Evolutionary conservation across 805 yeast species (phyloP).

Genomic region (Candida boidinii): DNA sequence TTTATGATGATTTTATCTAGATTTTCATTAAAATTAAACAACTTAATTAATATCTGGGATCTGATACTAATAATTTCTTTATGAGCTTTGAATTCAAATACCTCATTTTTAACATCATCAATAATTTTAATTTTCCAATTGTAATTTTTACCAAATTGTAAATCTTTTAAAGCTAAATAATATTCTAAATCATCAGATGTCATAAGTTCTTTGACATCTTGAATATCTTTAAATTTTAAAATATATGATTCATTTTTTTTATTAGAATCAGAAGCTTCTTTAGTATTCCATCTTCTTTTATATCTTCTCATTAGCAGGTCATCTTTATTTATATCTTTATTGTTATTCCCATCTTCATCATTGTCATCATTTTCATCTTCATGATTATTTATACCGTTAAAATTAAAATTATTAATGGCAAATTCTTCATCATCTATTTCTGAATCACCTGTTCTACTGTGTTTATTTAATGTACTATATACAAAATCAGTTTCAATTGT

Average conservation of each 20-base stretch:
- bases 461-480: slow-evolving; percentile 4
- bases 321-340: neutral
- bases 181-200: slow-evolving; percentile 22
- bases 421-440: slow-evolving; percentile 3
- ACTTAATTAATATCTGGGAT: slow-evolving; percentile 3
- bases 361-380: slow-evolving; percentile 2
- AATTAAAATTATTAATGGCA: neutral
- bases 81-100: slow-evolving; percentile 9
- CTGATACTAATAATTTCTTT: slow-evolving; percentile 8
- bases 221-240: slow-evolving; percentile 1
- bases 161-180: slow-evolving; percentile 11
- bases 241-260: neutral
- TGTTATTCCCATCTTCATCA: neutral
- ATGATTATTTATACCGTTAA: neutral
- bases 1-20: neutral
- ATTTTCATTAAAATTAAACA: slow-evolving; percentile 1
- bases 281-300: slow-evolving; percentile 14
- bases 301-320: slow-evolving; percentile 1
- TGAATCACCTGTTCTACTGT: neutral
- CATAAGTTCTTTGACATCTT: slow-evolving; percentile 25
- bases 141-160: slow-evolving; percentile 7
- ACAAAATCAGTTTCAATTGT: slow-evolving; percentile 9
- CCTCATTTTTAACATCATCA: slow-evolving; percentile 3
- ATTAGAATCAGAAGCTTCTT: neutral
- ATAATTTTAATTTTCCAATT: slow-evolving; percentile 8